Conservation (phyloP, 352 stramenopile genomes). For the Peronospora belbahrii region DNA sequence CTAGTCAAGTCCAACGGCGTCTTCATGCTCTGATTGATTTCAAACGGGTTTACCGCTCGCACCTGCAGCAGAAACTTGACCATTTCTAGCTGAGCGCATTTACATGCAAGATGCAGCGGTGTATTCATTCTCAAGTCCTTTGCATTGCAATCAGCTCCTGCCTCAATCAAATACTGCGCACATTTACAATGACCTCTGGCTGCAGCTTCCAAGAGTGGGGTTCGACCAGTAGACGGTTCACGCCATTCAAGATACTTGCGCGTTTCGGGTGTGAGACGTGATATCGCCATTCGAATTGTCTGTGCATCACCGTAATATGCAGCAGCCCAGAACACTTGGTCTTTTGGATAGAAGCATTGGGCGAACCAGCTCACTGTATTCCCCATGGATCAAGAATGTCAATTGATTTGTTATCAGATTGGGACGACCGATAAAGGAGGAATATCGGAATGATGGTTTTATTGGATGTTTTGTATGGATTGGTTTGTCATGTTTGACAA, state of each 20-base stretch:
- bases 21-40: conserved; percentile 37
- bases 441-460: conserved; percentile 20
- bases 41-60: conserved; percentile 32
- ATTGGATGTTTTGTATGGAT: conserved; percentile 2
- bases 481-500: too few relatives aligned
- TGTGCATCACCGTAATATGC: conserved; percentile 34
- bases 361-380: conserved; percentile 40
- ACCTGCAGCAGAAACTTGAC: conserved; percentile 40
- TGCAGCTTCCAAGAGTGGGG: conserved; percentile 38
- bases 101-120: conserved; percentile 47
- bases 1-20: conserved; percentile 41
- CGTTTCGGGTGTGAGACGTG: conserved; percentile 32
- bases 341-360: conserved; percentile 45
- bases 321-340: conserved; percentile 48
- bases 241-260: conserved; percentile 48
- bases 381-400: too few relatives aligned
- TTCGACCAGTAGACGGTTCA: conserved; percentile 37
- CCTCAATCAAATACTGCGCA: conserved; percentile 31
- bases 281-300: conserved; percentile 28
- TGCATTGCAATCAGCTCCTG: conserved; percentile 43
- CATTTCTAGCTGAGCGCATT: conserved; percentile 31
- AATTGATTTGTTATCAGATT: too few relatives aligned
- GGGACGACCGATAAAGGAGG: background rate
- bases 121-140: conserved; percentile 45
- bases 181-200: conserved; percentile 39